A percentile compares a stretch with the other conserved stretches of the same genome.
phyloP scores from a whole-genome alignment of 1,139 yeast species.

The Taiozyma sp. region DNA sequence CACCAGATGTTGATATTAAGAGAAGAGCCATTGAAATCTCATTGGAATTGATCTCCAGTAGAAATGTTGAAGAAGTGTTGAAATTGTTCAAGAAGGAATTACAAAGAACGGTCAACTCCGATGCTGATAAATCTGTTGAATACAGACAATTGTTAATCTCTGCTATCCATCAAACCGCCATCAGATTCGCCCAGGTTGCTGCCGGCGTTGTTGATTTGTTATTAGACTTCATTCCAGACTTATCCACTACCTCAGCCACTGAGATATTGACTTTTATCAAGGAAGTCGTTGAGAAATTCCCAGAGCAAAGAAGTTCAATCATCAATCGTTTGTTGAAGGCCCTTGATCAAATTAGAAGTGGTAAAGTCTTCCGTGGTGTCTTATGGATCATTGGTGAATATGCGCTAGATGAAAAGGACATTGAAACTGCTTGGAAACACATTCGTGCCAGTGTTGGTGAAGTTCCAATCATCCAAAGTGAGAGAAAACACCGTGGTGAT shows the following conservation, averaged over 20 bases:
- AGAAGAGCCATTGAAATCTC: constrained; percentile 82
- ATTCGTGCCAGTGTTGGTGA: constrained; percentile 86
- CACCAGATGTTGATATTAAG: constrained; percentile 91
- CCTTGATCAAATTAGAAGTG: constrained; percentile 69
- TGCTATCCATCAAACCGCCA: constrained; percentile 87
- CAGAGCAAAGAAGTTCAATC: constrained; percentile 67
- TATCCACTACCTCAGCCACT: constrained; percentile 80
- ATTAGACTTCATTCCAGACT: constrained; percentile 80
- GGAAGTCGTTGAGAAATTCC: constrained; percentile 92
- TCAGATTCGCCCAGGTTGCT: constrained; percentile 86
- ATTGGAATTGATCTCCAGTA: constrained; percentile 70
- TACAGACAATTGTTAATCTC: constrained; percentile 87
- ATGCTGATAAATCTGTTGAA: constrained; percentile 76
- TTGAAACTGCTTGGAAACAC: constrained; percentile 84
- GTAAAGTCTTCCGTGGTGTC: constrained; percentile 90
- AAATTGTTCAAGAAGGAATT: constrained; percentile 89
- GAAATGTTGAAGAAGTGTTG: constrained; percentile 93
- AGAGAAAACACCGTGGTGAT: constrained; percentile 44
- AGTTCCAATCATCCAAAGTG: constrained; percentile 81
- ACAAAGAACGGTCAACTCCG: constrained; percentile 63
- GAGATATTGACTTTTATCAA: constrained; percentile 88
- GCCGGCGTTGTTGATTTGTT: constrained; percentile 85
- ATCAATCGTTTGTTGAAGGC: constrained; percentile 59
- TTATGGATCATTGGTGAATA: constrained; percentile 97
- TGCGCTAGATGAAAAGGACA: constrained; percentile 63